A percentile compares a stretch with the other conserved stretches of the same genome.
These are phyloP conservation scores for Scheffersomyces insectosa DNA, from an alignment of 1,139 yeast genomes.

Conservation along the genomic window DNA sequence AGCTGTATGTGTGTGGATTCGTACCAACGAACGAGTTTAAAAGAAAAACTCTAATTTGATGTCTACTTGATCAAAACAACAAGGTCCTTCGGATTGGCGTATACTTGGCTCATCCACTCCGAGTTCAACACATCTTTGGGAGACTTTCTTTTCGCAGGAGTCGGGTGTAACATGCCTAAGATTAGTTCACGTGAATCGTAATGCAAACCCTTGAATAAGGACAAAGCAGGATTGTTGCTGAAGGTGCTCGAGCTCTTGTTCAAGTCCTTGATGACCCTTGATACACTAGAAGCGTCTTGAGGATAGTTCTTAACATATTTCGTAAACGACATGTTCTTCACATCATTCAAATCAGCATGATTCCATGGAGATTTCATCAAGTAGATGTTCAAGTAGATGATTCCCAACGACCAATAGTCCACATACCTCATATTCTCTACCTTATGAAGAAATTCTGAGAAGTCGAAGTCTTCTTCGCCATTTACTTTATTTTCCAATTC, in stretches of 20 bases:
- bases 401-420: slow-evolving; percentile 57
- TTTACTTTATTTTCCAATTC: slow-evolving; percentile 20
- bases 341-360: slow-evolving; percentile 27
- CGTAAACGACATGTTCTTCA: slow-evolving; percentile 11
- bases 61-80: slow-evolving; percentile 14
- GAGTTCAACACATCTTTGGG: slow-evolving; percentile 30
- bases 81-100: slow-evolving; percentile 44
- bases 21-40: not conserved
- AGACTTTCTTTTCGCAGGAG: slow-evolving; percentile 21
- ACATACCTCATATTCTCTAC: slow-evolving; percentile 17
- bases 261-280: slow-evolving; percentile 12
- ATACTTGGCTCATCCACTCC: slow-evolving; percentile 44
- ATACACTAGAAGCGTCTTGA: slow-evolving; percentile 3
- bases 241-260: slow-evolving; percentile 14
- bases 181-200: slow-evolving; percentile 39
- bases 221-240: slow-evolving; percentile 32
- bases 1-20: not conserved
- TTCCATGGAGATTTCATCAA: slow-evolving; percentile 53
- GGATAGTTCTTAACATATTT: slow-evolving; percentile 14
- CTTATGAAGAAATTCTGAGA: slow-evolving; percentile 5
- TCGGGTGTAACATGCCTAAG: slow-evolving; percentile 38
- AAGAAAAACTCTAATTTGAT: not conserved
- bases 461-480: slow-evolving; percentile 6
- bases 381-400: slow-evolving; percentile 46
- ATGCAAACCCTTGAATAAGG: slow-evolving; percentile 37